Percentiles rank a stretch among this genome's conserved stretches.
phyloP scores from a whole-genome alignment of 306 rosid genomes.

The Luffa acutangula region DNA sequence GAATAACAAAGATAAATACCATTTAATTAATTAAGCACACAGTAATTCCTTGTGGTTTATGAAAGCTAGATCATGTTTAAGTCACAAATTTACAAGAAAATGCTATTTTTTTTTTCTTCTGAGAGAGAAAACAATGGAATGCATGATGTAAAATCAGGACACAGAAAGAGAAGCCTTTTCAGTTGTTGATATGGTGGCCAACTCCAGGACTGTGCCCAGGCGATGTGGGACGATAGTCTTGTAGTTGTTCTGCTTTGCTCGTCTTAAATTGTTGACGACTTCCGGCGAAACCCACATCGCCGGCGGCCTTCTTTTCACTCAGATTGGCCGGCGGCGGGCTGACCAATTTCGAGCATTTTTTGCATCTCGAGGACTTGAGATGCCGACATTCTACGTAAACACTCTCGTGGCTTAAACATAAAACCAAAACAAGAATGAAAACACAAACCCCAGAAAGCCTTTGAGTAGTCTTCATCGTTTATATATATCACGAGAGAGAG shows the following conservation, averaged over 20 bases:
- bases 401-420: conserved; percentile 18
- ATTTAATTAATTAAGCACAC: background rate
- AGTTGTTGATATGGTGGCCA: conserved; percentile 34
- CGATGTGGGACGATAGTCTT: conserved; percentile 36
- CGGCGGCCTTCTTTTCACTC: background rate
- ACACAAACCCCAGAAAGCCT: conserved; percentile 9
- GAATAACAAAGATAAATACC: background rate
- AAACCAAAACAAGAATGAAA: conserved; percentile 27
- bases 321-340: background rate
- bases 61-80: background rate
- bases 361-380: conserved; percentile 18
- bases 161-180: background rate
- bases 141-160: background rate
- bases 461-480: conserved; percentile 22
- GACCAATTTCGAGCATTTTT: conserved; percentile 10
- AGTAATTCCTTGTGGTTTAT: background rate
- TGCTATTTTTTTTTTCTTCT: background rate
- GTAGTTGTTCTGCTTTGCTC: conserved; percentile 16
- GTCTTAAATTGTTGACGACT: background rate
- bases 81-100: background rate
- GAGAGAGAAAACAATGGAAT: background rate
- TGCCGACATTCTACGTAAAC: conserved; percentile 34
- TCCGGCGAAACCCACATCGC: background rate
- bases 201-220: conserved; percentile 47
- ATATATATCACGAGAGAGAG: background rate